Evolutionary conservation across 805 yeast genomes (phyloP).

Genomic region (Candida hispaniensis): DNA sequence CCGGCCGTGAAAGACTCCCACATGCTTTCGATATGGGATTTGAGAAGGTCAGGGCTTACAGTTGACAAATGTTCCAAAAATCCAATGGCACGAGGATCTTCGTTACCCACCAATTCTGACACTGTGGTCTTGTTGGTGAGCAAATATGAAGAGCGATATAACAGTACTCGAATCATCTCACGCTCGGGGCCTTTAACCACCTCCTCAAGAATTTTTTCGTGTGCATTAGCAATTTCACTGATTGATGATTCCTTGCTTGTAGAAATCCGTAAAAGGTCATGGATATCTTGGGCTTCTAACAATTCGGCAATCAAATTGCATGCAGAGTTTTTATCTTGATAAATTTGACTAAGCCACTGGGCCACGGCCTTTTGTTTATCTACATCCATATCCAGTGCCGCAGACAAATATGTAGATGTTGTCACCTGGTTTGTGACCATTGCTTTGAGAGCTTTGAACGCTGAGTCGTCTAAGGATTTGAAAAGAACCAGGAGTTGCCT

Average conservation of each 20-base stretch:
- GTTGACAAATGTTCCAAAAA: conserved; percentile 49
- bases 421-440: conserved; percentile 49
- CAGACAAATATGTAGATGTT: conserved; percentile 38
- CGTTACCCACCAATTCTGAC: conserved; percentile 40
- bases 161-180: conserved; percentile 29
- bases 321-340: too few species aligned
- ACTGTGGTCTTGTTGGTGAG: conserved; percentile 59
- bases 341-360: conserved; percentile 8
- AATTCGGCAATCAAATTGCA: too few species aligned
- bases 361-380: conserved; percentile 10
- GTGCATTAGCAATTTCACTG: conserved; percentile 4
- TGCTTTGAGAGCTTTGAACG: conserved; percentile 56
- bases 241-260: conserved; percentile 1
- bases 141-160: conserved; percentile 51
- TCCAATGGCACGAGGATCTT: conserved; percentile 39
- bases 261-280: too few species aligned
- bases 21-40: conserved; percentile 45
- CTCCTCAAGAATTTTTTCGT: conserved; percentile 4
- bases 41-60: conserved; percentile 53
- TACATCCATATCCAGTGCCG: conserved; percentile 11
- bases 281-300: too few species aligned
- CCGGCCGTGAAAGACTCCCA: conserved; percentile 31
- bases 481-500: conserved; percentile 43
- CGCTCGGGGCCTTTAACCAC: neutral
- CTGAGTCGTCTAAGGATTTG: conserved; percentile 41